Evolutionary conservation across 164 flowering plant species (phyloP), one percentile per base, ranked within the genome.

Genomic region (Macadamia integrifolia): DNA sequence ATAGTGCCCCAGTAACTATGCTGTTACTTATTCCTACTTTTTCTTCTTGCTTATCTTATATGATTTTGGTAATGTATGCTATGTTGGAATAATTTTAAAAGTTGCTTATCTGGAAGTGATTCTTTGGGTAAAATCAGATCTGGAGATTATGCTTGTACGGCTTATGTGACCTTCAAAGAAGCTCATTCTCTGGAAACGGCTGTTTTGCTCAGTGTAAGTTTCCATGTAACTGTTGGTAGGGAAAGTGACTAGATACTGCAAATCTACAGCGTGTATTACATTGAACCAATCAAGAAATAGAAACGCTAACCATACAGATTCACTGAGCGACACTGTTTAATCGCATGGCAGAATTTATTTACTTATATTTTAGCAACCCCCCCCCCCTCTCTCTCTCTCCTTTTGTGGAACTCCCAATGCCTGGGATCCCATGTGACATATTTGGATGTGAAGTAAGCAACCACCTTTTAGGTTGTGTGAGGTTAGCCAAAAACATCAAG

Each of bases 131-230:
- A 28, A 58, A 71, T 66, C 88, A 93, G 98, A 77, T 84, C 76
- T 65, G 89, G 88, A 57, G 91, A 81, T 49, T 65, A 66, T 83
- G 89, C 85, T 35, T 77, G 84, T 60, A 78, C 91, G 63, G 97
- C 92, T 58, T 93, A 89, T 80, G 95, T 91, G 68, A 87, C 95
- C 48, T 89, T 89, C 70, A 80, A 68, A 68, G 88, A 88, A 70
- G 76, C 86, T 5, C 84, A 85, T 83, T 81, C 97, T 69, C 72
- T 87, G 76, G 91, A 88, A 77, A 93, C 92, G 61, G 97, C 97
- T 13, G 79, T 88, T 50, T 75, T 93, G 76, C 92, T 92, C 68
- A 88, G 85, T 81, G 97, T 93, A 78, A 88, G 97, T 79, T 62
- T 60, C 66, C 13, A 7, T 65, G 18, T 23, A 42, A 59, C 35